phyloP scores from a whole-genome alignment of 352 stramenopile genomes.

The Achlya hypogyna region DNA sequence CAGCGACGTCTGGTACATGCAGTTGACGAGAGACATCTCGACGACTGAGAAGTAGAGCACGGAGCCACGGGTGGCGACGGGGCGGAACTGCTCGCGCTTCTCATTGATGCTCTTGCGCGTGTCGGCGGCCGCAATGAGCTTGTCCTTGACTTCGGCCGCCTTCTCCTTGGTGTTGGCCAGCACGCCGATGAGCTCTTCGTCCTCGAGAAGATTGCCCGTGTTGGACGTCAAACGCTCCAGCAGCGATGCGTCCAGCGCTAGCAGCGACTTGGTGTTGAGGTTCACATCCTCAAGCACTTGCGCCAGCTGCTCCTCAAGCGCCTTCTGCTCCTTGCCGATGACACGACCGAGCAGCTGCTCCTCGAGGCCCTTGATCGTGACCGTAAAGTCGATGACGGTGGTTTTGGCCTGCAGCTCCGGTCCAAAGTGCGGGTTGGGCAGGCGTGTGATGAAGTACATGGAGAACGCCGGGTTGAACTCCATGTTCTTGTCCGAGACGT shows the following conservation, averaged over 20 bases:
- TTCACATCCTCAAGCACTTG: slow-evolving; percentile 98
- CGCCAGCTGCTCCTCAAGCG: slow-evolving; percentile 96
- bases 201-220: slow-evolving; percentile 95
- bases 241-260: slow-evolving; percentile 93
- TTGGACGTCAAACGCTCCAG: slow-evolving; percentile 95
- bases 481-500: slow-evolving; percentile 98
- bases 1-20: slow-evolving; percentile 99
- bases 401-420: slow-evolving; percentile 98
- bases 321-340: slow-evolving; percentile 97
- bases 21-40: slow-evolving; percentile 97
- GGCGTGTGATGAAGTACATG: slow-evolving; percentile 97
- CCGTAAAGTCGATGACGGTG: slow-evolving; percentile 98
- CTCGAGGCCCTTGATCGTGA: slow-evolving; percentile 94
- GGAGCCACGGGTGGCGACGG: slow-evolving; percentile 94
- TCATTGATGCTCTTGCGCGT: slow-evolving; percentile 97
- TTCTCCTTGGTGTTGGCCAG: slow-evolving; percentile 98
- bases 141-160: slow-evolving; percentile 96
- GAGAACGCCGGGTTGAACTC: slow-evolving; percentile 96
- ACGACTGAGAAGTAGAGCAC: slow-evolving; percentile 99
- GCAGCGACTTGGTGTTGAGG: slow-evolving; percentile 95
- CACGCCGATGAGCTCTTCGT: slow-evolving; percentile 97
- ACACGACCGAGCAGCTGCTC: slow-evolving; percentile 96
- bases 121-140: slow-evolving; percentile 94
- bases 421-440: slow-evolving; percentile 97
- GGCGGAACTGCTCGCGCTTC: slow-evolving; percentile 97